Base-by-base conservation (phyloP, 2,329 filamentous ascomycete species). In the Drechslerella dactyloides region DNA sequence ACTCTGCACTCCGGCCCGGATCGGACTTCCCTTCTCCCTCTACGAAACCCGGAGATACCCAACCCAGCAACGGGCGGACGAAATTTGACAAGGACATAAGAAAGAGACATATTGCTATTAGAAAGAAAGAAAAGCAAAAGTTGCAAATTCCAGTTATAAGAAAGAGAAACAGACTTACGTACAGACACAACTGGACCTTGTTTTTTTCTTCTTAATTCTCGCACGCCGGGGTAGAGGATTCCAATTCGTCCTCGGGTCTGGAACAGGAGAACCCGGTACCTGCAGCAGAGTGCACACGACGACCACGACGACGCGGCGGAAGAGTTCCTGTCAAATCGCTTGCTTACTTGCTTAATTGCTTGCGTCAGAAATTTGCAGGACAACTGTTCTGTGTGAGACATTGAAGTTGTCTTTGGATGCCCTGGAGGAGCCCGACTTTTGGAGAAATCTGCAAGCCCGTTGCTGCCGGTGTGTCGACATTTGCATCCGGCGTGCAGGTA, bases 201-300 rank as follows among this genome's bases (percentile, higher is more conserved):
- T 33, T 33, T 33, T 33, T 33, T 33, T 33, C 27, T 33, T 8
- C 8, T 8, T 3, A 3, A 33, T 4, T 8, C 27, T 4, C 4
- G 27, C 3, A 33, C 3, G 8, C 27, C 27, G 27, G 27, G 8
- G 8, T 3, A 8, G 27, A 8, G 27, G 27, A 33, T 33, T 33
- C n/a, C 27, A 33, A 33, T 62, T 58, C 44, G 44, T 40, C 59
- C 54, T 37, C 46, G 42, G 48, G 35, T 48, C 59, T 55, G 66
- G 66, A 70, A 70, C 59, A 64, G 66, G 66, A 64, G 65, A 70
- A 64, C 66, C 59, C 63, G 60, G 66, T 70, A 64, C 66, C 66
- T 70, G 66, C 66, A 70, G 66, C 46, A 51, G 23, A 51, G 37
- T 42, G 37, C 37, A 42, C 37, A 42, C 37, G 46, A 69, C 58